Conservation (phyloP, 116 monocot species). For the Papilionanthe hybrid region DNA sequence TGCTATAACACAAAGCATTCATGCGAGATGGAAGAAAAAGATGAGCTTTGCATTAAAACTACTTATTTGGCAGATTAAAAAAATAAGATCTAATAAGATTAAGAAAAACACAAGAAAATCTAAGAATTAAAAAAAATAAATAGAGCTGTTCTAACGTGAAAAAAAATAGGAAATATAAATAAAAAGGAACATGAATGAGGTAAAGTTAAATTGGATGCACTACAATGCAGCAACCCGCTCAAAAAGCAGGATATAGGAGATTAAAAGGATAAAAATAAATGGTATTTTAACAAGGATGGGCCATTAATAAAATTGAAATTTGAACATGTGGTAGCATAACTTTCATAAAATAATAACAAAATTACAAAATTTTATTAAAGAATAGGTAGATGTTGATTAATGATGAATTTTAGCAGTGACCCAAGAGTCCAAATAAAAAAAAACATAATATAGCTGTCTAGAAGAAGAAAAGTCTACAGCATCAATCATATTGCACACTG, state of each 20-base stretch:
- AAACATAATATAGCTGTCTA: background rate
- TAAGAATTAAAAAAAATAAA: too few species aligned
- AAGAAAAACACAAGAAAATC: too few species aligned
- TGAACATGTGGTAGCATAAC: background rate
- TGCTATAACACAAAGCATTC: too few species aligned
- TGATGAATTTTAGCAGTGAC: background rate
- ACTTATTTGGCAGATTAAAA: too few species aligned
- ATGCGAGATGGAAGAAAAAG: too few species aligned
- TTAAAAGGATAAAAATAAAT: background rate
- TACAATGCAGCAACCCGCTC: too few species aligned
- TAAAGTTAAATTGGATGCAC: too few species aligned
- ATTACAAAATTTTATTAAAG: background rate
- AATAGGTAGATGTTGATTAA: background rate
- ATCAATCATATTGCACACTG: background rate
- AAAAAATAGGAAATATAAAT: too few species aligned
- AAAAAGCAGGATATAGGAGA: background rate
- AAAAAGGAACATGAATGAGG: too few species aligned
- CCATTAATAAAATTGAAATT: background rate
- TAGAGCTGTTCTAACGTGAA: too few species aligned
- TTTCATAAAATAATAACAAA: background rate
- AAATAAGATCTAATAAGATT: too few species aligned
- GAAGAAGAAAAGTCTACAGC: background rate
- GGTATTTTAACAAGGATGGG: background rate
- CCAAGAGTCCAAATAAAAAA: background rate
- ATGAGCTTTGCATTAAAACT: too few species aligned